Evolutionary conservation across 2,329 filamentous ascomycete species (phyloP).

Genomic region (Pseudopyrenochaeta lycopersici): DNA sequence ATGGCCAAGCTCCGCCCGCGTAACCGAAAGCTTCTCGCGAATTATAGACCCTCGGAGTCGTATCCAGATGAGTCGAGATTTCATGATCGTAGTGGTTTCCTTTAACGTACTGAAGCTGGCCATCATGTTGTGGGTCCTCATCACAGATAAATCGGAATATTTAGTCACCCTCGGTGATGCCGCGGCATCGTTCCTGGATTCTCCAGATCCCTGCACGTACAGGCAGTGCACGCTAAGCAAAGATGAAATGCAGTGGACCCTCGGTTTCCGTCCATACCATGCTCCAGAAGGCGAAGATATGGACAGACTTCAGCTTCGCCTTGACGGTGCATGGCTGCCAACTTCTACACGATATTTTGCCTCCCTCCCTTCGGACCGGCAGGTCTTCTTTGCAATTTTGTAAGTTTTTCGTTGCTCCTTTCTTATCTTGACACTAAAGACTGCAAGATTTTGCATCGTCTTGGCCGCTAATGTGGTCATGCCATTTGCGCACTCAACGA

Average conservation of each 20-base stretch:
- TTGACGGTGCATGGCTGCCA: conserved; percentile 2
- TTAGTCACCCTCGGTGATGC: conserved; percentile 30
- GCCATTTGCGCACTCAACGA: not conserved
- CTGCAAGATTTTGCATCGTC: not conserved
- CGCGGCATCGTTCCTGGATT: conserved; percentile 22
- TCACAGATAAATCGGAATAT: conserved; percentile 13
- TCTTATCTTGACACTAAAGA: not conserved
- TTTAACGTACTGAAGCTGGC: conserved; percentile 26
- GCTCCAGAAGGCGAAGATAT: not conserved
- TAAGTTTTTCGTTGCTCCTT: not conserved
- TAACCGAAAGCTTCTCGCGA: conserved; percentile 3
- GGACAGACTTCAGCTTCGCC: not conserved
- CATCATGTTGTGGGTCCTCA: conserved; percentile 18
- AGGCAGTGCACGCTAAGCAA: conserved; percentile 6
- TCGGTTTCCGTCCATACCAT: not conserved
- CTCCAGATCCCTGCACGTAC: conserved; percentile 12
- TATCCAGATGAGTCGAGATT: conserved; percentile 24
- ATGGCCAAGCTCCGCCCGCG: not conserved
- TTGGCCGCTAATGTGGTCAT: not conserved
- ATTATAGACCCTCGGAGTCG: conserved; percentile 5
- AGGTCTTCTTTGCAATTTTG: conserved; percentile 4
- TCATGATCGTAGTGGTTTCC: conserved; percentile 25
- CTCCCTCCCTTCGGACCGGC: not conserved
- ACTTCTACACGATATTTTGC: not conserved
- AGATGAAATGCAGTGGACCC: conserved; percentile 1